Percentiles rank a stretch among this genome's conserved stretches.
Conservation (phyloP, 2,329 filamentous ascomycete species). For the Pseudogymnoascus sp. region DNA sequence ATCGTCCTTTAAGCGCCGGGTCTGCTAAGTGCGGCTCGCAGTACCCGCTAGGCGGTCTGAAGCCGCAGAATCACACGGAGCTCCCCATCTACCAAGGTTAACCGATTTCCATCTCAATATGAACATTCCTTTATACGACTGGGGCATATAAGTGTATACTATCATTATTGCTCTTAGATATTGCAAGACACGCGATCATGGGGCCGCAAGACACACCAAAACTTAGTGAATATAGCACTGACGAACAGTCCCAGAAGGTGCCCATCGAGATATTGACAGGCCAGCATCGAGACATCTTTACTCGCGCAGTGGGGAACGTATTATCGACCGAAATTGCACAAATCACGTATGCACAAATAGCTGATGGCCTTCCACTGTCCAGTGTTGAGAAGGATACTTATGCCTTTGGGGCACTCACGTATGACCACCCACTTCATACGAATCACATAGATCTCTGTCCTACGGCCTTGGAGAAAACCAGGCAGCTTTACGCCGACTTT, state of each 20-base stretch:
- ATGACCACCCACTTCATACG: constrained; percentile 17
- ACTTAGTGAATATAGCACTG: background rate
- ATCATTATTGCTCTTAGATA: too few species aligned
- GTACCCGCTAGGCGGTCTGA: too few species aligned
- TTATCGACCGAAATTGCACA: constrained; percentile 18
- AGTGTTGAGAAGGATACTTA: constrained; percentile 13
- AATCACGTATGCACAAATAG: constrained; percentile 21
- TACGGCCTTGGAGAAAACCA: constrained; percentile 15
- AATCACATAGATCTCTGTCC: constrained; percentile 21
- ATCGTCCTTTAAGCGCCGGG: too few species aligned
- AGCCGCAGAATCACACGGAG: too few species aligned
- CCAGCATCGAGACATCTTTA: constrained; percentile 15
- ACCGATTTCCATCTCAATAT: too few species aligned
- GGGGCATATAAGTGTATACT: too few species aligned
- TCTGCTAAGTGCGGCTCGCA: too few species aligned
- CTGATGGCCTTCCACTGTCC: constrained; percentile 21
- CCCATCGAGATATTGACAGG: background rate
- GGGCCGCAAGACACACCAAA: background rate
- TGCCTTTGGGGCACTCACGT: background rate
- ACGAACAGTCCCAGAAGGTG: background rate
- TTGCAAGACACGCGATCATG: background rate
- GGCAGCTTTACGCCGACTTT: constrained; percentile 4
- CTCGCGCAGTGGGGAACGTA: constrained; percentile 16
- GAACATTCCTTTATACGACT: too few species aligned
- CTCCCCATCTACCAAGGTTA: too few species aligned